Evolutionary conservation across 768 basidiomycete genomes (phyloP).

Genomic region (Termitomyces bulborhizus): DNA sequence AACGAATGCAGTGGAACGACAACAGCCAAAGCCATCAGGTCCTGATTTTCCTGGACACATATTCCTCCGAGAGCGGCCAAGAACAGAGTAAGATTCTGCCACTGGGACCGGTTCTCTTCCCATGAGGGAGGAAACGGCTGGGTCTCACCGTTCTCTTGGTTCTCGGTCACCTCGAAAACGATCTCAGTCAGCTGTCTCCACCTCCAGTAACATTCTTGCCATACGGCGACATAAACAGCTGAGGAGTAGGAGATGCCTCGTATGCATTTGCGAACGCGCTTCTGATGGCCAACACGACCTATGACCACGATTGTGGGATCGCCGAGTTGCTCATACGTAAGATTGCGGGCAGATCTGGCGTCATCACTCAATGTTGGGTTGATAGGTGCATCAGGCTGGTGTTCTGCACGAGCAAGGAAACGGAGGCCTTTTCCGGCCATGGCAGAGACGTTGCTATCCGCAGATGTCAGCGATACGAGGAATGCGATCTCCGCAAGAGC

Average conservation of each 20-base stretch:
- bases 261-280: slow-evolving; percentile 67
- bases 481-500: slow-evolving; percentile 68
- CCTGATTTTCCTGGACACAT: slow-evolving; percentile 48
- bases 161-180: slow-evolving; percentile 36
- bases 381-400: slow-evolving; percentile 50
- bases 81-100: slow-evolving; percentile 81
- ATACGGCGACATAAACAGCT: slow-evolving; percentile 68
- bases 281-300: slow-evolving; percentile 76
- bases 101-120: slow-evolving; percentile 68
- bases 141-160: slow-evolving; percentile 21
- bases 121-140: slow-evolving; percentile 16
- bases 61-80: slow-evolving; percentile 69
- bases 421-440: slow-evolving; percentile 66
- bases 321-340: slow-evolving; percentile 73
- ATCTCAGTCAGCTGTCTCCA: slow-evolving; percentile 64
- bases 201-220: slow-evolving; percentile 77
- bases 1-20: slow-evolving; percentile 52
- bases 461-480: slow-evolving; percentile 64
- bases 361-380: slow-evolving; percentile 49
- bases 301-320: slow-evolving; percentile 67
- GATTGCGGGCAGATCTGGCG: slow-evolving; percentile 60
- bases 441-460: slow-evolving; percentile 59
- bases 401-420: slow-evolving; percentile 60
- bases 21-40: slow-evolving; percentile 41
- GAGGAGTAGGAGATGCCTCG: slow-evolving; percentile 58